Base-by-base conservation (phyloP, 768 basidiomycete genomes). In the Lactarius trivialis region DNA sequence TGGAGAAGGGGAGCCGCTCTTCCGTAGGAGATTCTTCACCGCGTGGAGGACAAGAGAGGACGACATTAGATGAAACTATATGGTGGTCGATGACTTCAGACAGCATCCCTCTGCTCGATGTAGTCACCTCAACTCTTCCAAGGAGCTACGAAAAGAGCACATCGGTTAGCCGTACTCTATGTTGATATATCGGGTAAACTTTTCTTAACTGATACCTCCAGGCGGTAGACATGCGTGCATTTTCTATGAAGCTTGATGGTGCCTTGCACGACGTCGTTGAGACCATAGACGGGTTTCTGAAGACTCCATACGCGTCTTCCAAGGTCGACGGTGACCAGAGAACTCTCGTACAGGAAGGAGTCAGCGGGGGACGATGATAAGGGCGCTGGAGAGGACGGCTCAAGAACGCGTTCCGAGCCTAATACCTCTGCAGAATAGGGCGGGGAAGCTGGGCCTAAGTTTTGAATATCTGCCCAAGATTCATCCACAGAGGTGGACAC, bases 231-330 rank as follows among this genome's bases (percentile, higher is more conserved):
- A 45, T 75, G 73, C n/a, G 72, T 71, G 58, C 73, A 73, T 26
- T 71, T 69, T 45, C 72, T 72, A 21, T 64, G 69, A 57, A 81
- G 72, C 24, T 63, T 68, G 4, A 81, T 61, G 28, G 70, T 61
- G 19, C 79, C 80, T 37, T 78, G 73, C n/a, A 80, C 73, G 19
- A 68, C 67, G 9, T 75, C 77, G 30, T 76, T 72, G 39, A 72
- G 67, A 26, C 81, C 80, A 67, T 80, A 82, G 19, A 73, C 72
- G 11, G 80, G 79, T 26, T 73, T 68, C 50, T 68, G 65, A 4
- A 76, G 68, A 17, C 73, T 74, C 75, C 75, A 78, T 19, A 73
- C 70, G 48, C 75, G 75, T 32, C 71, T 71, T 14, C 78, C 77
- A 28, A 81, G 69, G 66, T 76, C 76, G 32, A 80, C 67, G 32